A percentile compares a stretch with the other conserved stretches of the same genome.
Evolutionary conservation across 1,284 basidiomycete species (phyloP).

Genomic region (Fomitopsis betulina): DNA sequence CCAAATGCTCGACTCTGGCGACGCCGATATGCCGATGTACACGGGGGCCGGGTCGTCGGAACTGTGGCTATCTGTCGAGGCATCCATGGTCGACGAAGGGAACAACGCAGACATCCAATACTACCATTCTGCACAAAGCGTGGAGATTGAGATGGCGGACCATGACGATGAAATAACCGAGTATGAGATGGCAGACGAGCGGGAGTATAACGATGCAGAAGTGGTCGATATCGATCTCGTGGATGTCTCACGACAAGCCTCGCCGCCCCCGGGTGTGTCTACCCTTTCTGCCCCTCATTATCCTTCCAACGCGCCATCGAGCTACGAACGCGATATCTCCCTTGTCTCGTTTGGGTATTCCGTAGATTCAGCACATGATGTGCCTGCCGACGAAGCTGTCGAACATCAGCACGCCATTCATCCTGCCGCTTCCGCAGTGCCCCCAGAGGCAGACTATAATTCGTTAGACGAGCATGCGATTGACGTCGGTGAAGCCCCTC

Average conservation of each 20-base stretch:
- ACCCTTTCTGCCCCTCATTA: neutral
- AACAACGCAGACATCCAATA: conserved; percentile 12
- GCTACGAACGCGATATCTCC: neutral
- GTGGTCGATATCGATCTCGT: conserved; percentile 54
- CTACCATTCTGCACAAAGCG: conserved; percentile 35
- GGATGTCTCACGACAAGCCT: conserved; percentile 40
- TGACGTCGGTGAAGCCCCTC: neutral
- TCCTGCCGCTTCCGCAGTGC: neutral
- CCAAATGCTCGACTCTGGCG: conserved; percentile 61
- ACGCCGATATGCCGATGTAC: conserved; percentile 63
- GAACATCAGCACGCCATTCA: neutral
- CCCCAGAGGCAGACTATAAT: neutral
- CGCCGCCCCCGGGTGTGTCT: conserved; percentile 19
- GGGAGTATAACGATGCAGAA: conserved; percentile 29
- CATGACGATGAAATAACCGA: conserved; percentile 48
- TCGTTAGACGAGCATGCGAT: neutral
- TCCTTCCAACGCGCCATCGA: neutral
- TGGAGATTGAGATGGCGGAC: conserved; percentile 75
- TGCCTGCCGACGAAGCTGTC: neutral
- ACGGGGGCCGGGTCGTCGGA: conserved; percentile 36
- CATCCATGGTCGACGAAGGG: conserved; percentile 61
- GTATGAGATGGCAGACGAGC: conserved; percentile 69
- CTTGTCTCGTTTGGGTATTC: neutral
- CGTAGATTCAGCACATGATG: neutral
- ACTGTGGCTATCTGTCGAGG: conserved; percentile 52